phyloP scores from a whole-genome alignment of 805 yeast species.

The Metschnikowia lochheadii region DNA sequence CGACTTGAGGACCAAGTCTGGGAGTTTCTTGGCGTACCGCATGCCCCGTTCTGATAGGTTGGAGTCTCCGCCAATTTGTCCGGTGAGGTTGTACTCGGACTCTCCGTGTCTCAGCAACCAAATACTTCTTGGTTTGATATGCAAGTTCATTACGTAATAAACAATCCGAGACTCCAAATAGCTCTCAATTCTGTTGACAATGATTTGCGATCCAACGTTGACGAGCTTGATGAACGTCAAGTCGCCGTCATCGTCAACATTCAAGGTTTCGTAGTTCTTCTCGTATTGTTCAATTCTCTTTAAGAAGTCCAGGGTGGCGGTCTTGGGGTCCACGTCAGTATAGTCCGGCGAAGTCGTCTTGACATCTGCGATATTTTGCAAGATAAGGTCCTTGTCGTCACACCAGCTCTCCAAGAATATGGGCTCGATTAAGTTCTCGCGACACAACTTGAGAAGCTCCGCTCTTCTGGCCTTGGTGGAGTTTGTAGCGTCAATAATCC shows the following conservation, averaged over 20 bases:
- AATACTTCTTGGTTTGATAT: constrained; percentile 85
- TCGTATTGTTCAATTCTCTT: constrained; percentile 73
- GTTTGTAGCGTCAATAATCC: constrained; percentile 91
- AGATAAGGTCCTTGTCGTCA: constrained; percentile 72
- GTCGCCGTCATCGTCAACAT: constrained; percentile 51
- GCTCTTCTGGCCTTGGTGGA: constrained; percentile 71
- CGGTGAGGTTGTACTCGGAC: constrained; percentile 84
- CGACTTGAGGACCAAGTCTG: constrained; percentile 65
- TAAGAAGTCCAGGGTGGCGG: constrained; percentile 68
- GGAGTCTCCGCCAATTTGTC: constrained; percentile 95
- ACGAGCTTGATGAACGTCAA: constrained; percentile 83
- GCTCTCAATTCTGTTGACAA: constrained; percentile 81
- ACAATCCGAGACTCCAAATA: constrained; percentile 91
- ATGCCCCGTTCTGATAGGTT: constrained; percentile 79
- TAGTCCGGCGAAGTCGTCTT: constrained; percentile 86
- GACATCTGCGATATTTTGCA: constrained; percentile 79
- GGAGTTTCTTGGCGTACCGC: constrained; percentile 76
- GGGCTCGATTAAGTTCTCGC: constrained; percentile 72
- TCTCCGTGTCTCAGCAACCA: constrained; percentile 98
- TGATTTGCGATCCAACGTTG: constrained; percentile 83
- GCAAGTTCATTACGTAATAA: constrained; percentile 92
- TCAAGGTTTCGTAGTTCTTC: constrained; percentile 71
- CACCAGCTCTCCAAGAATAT: constrained; percentile 92
- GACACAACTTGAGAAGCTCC: constrained; percentile 56
- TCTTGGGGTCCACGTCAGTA: constrained; percentile 59